Evolutionary conservation across 208 protist genomes (phyloP).

Genomic region (Trypanosoma scelopori): DNA sequence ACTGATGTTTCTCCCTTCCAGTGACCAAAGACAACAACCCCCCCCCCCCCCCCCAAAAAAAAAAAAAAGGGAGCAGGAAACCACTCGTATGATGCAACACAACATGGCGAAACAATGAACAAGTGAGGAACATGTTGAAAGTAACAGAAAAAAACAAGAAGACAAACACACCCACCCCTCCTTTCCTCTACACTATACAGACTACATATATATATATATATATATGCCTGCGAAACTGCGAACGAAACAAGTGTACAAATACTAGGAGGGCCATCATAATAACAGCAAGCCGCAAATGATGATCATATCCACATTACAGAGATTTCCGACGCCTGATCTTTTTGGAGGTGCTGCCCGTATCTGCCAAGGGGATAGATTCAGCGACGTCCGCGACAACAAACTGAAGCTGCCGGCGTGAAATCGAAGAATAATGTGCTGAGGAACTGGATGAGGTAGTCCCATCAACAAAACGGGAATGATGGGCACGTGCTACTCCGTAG

Average conservation of each 20-base stretch:
- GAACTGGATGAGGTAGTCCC: neutral
- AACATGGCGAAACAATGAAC: neutral
- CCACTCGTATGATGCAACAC: neutral
- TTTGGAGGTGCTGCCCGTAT: neutral
- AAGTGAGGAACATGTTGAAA: too few species aligned
- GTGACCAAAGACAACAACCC: neutral
- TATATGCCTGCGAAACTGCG: neutral
- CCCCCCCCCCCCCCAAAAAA: too few species aligned
- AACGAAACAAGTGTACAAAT: constrained; percentile 20
- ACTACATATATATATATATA: constrained; percentile 10
- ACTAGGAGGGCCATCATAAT: constrained; percentile 10
- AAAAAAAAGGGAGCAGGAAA: neutral
- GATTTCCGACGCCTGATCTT: constrained; percentile 25
- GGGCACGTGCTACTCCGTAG: neutral
- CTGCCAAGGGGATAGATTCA: neutral
- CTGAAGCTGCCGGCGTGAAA: constrained; percentile 3
- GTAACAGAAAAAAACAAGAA: constrained; percentile 29
- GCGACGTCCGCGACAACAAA: constrained; percentile 11
- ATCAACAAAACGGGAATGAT: neutral
- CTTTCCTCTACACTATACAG: neutral
- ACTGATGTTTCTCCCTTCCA: neutral
- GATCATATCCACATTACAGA: constrained; percentile 4
- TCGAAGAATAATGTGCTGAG: constrained; percentile 5
- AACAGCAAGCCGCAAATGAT: constrained; percentile 23
- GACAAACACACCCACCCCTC: constrained; percentile 7